phyloP scores from a whole-genome alignment of 805 yeast genomes.

The Candida lessepsii region DNA sequence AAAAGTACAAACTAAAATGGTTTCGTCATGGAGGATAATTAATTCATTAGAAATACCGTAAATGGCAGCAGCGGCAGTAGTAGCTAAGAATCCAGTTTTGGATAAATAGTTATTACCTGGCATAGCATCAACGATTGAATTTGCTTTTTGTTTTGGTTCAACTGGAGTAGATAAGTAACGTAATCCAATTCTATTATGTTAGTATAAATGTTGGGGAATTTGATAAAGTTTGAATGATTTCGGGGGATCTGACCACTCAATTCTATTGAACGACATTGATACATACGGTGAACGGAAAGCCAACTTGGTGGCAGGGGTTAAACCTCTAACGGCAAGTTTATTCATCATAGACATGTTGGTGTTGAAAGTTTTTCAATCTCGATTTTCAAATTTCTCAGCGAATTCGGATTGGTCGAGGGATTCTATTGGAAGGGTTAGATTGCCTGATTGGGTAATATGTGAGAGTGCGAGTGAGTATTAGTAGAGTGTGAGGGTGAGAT shows the following conservation, averaged over 20 bases:
- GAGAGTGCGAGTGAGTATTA: slow-evolving; percentile 2
- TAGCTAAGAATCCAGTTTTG: slow-evolving; percentile 93
- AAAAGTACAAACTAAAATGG: slow-evolving; percentile 80
- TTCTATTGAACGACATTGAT: neutral
- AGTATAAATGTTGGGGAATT: slow-evolving; percentile 23
- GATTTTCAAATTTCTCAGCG: slow-evolving; percentile 19
- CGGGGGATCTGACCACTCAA: neutral
- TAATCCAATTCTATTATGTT: slow-evolving; percentile 53
- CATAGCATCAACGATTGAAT: slow-evolving; percentile 82
- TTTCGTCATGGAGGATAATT: slow-evolving; percentile 91
- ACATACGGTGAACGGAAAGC: slow-evolving; percentile 46
- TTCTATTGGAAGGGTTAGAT: slow-evolving; percentile 35
- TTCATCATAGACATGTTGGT: slow-evolving; percentile 38
- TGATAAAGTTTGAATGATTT: neutral
- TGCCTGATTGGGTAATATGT: slow-evolving; percentile 24
- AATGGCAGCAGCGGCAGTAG: slow-evolving; percentile 89
- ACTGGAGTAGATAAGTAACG: slow-evolving; percentile 67
- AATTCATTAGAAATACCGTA: slow-evolving; percentile 94
- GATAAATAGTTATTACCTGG: slow-evolving; percentile 88
- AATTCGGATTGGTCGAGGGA: slow-evolving; percentile 22
- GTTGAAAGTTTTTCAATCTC: slow-evolving; percentile 7
- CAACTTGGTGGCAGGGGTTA: slow-evolving; percentile 39
- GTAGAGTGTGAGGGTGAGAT: neutral
- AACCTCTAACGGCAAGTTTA: slow-evolving; percentile 44
- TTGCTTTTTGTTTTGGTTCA: slow-evolving; percentile 91